Evolutionary conservation across 352 stramenopile genomes (phyloP).

Genomic region (Globisporangium ultimum): DNA sequence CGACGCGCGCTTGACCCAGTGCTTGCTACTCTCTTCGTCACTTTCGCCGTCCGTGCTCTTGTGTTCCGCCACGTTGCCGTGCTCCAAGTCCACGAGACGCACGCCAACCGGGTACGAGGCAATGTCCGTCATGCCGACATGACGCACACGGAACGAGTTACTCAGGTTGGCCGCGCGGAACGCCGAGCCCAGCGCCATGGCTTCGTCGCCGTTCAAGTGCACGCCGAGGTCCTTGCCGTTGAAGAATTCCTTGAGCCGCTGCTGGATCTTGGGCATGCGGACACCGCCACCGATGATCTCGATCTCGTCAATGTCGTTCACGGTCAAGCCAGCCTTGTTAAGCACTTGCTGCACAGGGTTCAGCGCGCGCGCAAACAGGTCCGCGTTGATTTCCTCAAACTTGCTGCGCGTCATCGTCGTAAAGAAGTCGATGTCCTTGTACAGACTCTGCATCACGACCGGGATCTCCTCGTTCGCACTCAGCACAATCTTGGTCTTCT

Average conservation of each 20-base stretch:
- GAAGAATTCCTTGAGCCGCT: conserved; percentile 78
- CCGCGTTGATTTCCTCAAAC: conserved; percentile 89
- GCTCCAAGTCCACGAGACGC: conserved; percentile 74
- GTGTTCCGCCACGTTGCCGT: conserved; percentile 21
- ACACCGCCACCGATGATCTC: conserved; percentile 97
- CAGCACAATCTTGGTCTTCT: conserved; percentile 97
- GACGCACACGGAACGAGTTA: conserved; percentile 94
- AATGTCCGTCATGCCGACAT: conserved; percentile 94
- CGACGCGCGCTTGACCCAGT: conserved; percentile 90
- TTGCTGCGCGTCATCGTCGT: conserved; percentile 88
- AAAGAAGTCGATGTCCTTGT: conserved; percentile 94
- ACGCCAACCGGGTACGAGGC: conserved; percentile 87
- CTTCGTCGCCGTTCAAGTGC: conserved; percentile 98
- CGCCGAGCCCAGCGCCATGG: conserved; percentile 94
- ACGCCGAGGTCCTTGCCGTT: conserved; percentile 88
- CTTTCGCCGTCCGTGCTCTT: conserved; percentile 37
- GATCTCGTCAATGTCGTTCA: conserved; percentile 92
- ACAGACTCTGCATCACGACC: conserved; percentile 91
- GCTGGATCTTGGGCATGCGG: conserved; percentile 94
- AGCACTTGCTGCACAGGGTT: conserved; percentile 88
- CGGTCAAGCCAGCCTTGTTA: conserved; percentile 83
- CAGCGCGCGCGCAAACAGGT: conserved; percentile 86
- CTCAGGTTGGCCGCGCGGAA: conserved; percentile 96
- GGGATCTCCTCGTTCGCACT: conserved; percentile 97
- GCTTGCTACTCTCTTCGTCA: conserved; percentile 56